Evolutionary conservation across 805 yeast species (phyloP).

Genomic region (Hanseniaspora pseudoguilliermondii): DNA sequence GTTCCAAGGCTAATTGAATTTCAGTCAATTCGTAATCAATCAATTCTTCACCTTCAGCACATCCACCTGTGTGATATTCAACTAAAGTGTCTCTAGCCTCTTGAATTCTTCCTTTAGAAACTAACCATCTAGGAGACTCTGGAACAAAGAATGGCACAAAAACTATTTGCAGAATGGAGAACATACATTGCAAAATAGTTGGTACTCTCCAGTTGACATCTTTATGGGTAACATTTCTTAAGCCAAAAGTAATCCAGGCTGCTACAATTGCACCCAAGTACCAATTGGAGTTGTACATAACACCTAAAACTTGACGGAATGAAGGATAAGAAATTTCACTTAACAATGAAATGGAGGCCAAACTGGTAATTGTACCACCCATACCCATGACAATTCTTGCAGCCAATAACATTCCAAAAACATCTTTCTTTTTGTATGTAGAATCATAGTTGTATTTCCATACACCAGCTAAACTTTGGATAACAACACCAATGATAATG

Average conservation of each 20-base stretch:
- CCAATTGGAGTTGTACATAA: conserved; percentile 40
- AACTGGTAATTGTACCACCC: conserved; percentile 33
- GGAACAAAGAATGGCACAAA: conserved; percentile 25
- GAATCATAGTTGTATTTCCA: conserved; percentile 25
- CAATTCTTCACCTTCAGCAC: not conserved
- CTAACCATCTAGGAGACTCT: conserved; percentile 38
- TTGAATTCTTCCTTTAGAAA: conserved; percentile 32
- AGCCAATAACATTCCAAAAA: conserved; percentile 28
- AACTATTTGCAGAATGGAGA: conserved; percentile 20
- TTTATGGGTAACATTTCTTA: conserved; percentile 20
- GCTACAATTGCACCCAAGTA: conserved; percentile 41
- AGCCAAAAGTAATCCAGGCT: conserved; percentile 40
- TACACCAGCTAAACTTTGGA: conserved; percentile 15
- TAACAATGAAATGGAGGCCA: conserved; percentile 35
- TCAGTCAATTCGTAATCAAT: conserved; percentile 9
- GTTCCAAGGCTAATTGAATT: conserved; percentile 30
- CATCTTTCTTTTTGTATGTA: conserved; percentile 30
- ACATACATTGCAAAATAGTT: conserved; percentile 36
- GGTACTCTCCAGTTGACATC: conserved; percentile 40
- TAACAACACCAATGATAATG: conserved; percentile 15
- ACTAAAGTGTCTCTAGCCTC: conserved; percentile 33
- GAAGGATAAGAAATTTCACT: conserved; percentile 36
- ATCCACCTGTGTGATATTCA: conserved; percentile 7
- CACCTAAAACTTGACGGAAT: conserved; percentile 31
- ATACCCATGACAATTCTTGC: conserved; percentile 38